Percentiles rank a stretch among this genome's conserved stretches.
These are phyloP conservation scores for Puccinia polysora DNA, from an alignment of 1,284 basidiomycete species.

Conservation along the genomic window DNA sequence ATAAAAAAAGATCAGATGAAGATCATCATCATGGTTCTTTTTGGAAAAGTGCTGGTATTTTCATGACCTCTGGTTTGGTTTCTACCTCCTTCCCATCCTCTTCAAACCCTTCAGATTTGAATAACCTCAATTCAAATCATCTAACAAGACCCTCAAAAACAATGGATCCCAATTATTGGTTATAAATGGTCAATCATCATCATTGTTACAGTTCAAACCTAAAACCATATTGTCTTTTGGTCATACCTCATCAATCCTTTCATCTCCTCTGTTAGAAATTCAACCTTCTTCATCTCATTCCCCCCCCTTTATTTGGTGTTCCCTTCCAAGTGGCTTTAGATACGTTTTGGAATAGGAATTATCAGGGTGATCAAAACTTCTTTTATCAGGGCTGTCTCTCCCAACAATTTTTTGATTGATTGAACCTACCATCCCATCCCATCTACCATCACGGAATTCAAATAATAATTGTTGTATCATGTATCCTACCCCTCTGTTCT, in stretches of 20 bases:
- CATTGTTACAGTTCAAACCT: conserved; percentile 66
- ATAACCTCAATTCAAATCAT: conserved; percentile 30
- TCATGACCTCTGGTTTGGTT: conserved; percentile 46
- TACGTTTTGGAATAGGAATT: conserved; percentile 61
- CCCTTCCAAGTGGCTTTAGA: conserved; percentile 53
- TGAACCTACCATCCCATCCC: not conserved
- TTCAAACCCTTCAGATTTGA: not conserved
- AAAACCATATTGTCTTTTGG: conserved; percentile 52
- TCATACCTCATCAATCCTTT: conserved; percentile 47
- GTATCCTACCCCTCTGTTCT: not conserved
- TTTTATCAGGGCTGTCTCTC: conserved; percentile 63
- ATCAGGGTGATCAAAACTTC: conserved; percentile 64
- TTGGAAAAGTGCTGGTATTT: conserved; percentile 48
- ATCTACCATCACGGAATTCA: not conserved
- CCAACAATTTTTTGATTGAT: not conserved
- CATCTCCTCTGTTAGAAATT: conserved; percentile 5
- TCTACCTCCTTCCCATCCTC: conserved; percentile 34
- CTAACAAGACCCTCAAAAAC: conserved; percentile 44
- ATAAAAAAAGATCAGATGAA: not conserved
- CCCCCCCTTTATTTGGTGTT: conserved; percentile 49
- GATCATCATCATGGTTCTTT: conserved; percentile 44
- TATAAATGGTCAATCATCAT: conserved; percentile 67
- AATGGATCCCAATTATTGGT: conserved; percentile 48
- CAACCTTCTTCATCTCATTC: conserved; percentile 53
- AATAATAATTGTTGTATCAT: not conserved